Evolutionary conservation across 2,329 filamentous ascomycete species (phyloP), one percentile per base, ranked within the genome.

Genomic region (Claviceps sp.): DNA sequence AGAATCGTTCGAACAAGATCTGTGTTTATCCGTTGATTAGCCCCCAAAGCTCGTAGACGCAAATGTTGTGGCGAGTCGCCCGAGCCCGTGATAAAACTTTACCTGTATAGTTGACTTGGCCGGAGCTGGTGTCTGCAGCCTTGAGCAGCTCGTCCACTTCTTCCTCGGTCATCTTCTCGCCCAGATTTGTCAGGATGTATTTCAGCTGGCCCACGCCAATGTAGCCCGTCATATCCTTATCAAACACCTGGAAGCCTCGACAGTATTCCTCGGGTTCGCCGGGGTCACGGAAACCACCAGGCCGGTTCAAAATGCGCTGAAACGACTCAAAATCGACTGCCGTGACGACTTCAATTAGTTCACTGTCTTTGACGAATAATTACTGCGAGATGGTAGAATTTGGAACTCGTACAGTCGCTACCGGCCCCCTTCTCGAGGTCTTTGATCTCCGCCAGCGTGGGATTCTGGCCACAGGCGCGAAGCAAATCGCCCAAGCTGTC

Each of bases 111-210:
- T 97, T 95, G 70, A 98, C 88, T 79, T 97, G 90, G 61, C 91
- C 90, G 52, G 85, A 91, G 72, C 85, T 93, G 56, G 90, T 95
- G 68, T 98, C 93, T 58, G 97, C 91, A 0, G 90, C 89, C 83
- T 97, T 98, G 69, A 98, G 83, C 66, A 98, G 79, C 78, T 98
- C 93, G 69, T 97, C 91, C 48, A 98, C 93, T 77, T 98, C 93
- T 58, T 97, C 93, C 63, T 98, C 91, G 56, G 86, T 88, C 89
- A 98, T 96, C 79, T 97, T 97, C 84, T 98, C 93, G 63, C 93
- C 93, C 62, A 98, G 73, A 68, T 97, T 97, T 53, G 93, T 98
- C 64, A 98, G 73, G 68, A 98, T 91, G 74, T 98, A 98, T 73
- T 95, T 87, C 70, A 98, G 80, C 74, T 98, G 93, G 54, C 93